Conservation (phyloP, 139 green algal species). For the Microglena sp. region DNA sequence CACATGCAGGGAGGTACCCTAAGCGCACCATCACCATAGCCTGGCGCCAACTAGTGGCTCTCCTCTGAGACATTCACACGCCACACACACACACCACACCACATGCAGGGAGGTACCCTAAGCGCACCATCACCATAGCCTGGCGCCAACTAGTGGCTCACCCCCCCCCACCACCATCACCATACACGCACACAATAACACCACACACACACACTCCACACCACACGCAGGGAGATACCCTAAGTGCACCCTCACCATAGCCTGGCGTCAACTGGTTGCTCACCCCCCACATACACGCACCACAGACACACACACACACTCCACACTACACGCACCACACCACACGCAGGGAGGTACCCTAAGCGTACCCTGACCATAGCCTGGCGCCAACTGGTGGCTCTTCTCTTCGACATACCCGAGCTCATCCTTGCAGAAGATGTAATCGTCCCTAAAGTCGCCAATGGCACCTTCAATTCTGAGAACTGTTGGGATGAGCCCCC, state of each 20-base stretch:
- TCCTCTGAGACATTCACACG: too few species aligned
- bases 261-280: conserved; percentile 23
- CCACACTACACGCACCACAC: background rate
- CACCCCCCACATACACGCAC: background rate
- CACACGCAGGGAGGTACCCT: conserved; percentile 20
- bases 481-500: too few species aligned
- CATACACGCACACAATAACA: background rate
- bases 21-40: background rate
- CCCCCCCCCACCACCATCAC: background rate
- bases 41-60: background rate
- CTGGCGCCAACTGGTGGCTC: conserved; percentile 21
- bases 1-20: background rate
- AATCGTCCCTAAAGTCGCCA: conserved; percentile 9
- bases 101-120: background rate
- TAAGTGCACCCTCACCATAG: conserved; percentile 24
- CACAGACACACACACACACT: background rate
- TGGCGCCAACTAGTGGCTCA: background rate
- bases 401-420: conserved; percentile 26
- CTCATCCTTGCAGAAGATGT: conserved; percentile 27
- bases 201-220: background rate
- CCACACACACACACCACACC: background rate
- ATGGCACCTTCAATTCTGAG: too few species aligned
- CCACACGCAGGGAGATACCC: conserved; percentile 21
- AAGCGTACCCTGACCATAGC: conserved; percentile 27
- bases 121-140: background rate